Evolutionary conservation across 2,329 filamentous ascomycete species (phyloP), one percentile per base, ranked within the genome.

Genomic region (Fusarium mexicanum): DNA sequence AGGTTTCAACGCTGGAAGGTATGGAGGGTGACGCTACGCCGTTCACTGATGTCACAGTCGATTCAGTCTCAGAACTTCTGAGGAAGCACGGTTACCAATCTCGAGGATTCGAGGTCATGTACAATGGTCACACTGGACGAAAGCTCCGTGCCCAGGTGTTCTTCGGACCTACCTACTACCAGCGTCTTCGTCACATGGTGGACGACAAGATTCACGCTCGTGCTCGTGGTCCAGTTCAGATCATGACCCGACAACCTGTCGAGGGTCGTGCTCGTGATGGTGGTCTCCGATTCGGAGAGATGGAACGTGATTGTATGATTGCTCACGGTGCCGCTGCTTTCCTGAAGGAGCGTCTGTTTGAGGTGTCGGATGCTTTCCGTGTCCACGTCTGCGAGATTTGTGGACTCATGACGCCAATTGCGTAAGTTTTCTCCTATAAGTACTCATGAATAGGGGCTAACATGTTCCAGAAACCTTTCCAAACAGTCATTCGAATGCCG

Each of bases 241-340:
- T 99, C 80, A 90, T 99, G 86, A 99, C 96, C 6, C 90, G 97
- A 66, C 96, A 99, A 84, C 96, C 96, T 24, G 96, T 99, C 20
- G 96, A 99, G 85, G 96, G 96, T 93, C 94, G 97, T 90, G 96
- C 96, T 8, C 89, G 97, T 84, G 97, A 99, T 82, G 96, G 96
- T 89, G 96, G 96, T 87, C 89, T 99, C 50, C 96, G 97, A 82
- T 99, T 99, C 91, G 96, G 96, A 91, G 96, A 99, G 88, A 99
- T 99, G 96, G 97, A 99, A 85, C 96, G 97, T 86, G 97, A 99
- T 90, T 99, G 96, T 83, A 99, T 99, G 96, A 99, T 99, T 87
- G 95, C 97, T n/a, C 97, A 99, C 83, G 96, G 96, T 81, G 96
- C 97, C 8, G 96, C 94, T 62, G 93, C 95, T 4, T 99, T 99